Evolutionary conservation across 768 basidiomycete genomes (phyloP).

Genomic region (Auriculariales sp.): DNA sequence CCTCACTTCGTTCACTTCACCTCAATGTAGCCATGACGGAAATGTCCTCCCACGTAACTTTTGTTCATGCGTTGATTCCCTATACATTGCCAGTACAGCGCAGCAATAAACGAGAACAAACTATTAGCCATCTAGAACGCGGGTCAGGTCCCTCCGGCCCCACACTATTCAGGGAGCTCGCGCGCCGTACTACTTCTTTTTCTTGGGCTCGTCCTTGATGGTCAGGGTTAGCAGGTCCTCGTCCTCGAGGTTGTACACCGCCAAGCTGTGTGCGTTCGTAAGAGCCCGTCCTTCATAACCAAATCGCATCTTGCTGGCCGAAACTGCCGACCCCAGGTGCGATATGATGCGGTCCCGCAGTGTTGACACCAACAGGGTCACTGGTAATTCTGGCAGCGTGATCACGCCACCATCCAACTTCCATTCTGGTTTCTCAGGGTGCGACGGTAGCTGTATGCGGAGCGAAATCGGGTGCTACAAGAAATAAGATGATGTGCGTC

Average conservation of each 20-base stretch:
- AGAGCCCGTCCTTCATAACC: slow-evolving; percentile 75
- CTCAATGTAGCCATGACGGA: too few relatives aligned
- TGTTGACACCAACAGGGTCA: slow-evolving; percentile 74
- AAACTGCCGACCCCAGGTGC: slow-evolving; percentile 61
- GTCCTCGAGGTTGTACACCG: slow-evolving; percentile 80
- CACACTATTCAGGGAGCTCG: too few relatives aligned
- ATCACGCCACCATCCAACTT: slow-evolving; percentile 74
- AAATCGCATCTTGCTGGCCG: slow-evolving; percentile 68
- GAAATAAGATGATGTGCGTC: not conserved
- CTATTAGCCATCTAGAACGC: too few relatives aligned
- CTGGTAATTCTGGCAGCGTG: slow-evolving; percentile 66
- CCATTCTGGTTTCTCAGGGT: slow-evolving; percentile 82
- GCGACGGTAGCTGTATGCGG: slow-evolving; percentile 66
- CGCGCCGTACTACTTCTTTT: slow-evolving; percentile 17
- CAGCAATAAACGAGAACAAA: too few relatives aligned
- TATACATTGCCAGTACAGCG: too few relatives aligned
- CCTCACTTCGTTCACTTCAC: too few relatives aligned
- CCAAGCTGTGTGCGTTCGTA: slow-evolving; percentile 74
- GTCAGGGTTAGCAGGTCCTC: slow-evolving; percentile 72
- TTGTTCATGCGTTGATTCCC: too few relatives aligned
- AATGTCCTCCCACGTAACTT: too few relatives aligned
- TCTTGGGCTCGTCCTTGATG: slow-evolving; percentile 65
- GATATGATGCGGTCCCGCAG: slow-evolving; percentile 79
- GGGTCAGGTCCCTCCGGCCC: too few relatives aligned
- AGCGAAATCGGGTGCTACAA: slow-evolving; percentile 72